Conservation (phyloP, 257 asterid species). For the Buddleja alternifolia region DNA sequence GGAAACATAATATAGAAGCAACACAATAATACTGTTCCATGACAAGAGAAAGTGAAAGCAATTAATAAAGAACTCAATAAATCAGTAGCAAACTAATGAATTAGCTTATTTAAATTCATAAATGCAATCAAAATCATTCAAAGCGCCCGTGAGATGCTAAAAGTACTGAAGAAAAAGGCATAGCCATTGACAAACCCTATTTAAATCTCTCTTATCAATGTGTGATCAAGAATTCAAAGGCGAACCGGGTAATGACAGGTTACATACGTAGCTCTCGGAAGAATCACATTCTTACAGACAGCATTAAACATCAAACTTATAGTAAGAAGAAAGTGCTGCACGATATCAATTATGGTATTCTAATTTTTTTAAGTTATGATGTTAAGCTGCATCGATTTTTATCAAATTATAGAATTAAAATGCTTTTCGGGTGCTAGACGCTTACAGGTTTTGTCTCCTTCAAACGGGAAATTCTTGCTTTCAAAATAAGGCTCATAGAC, state of each 20-base stretch:
- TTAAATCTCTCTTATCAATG: not conserved
- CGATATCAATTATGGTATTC: not conserved
- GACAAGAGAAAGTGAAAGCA: not conserved
- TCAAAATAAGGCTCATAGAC: too few species aligned
- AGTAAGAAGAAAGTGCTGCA: slow-evolving; percentile 3
- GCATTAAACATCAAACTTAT: not conserved
- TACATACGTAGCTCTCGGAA: too few species aligned
- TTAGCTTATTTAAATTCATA: not conserved
- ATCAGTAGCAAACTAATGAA: not conserved
- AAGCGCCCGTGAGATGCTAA: slow-evolving; percentile 3
- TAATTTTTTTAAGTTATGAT: not conserved
- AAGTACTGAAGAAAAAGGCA: not conserved
- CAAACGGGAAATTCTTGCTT: too few species aligned
- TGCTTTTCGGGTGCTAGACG: too few species aligned
- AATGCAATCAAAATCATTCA: not conserved
- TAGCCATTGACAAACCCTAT: not conserved
- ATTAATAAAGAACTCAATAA: not conserved
- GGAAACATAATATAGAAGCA: not conserved
- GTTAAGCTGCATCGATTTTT: not conserved
- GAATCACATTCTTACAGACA: too few species aligned
- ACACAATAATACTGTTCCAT: not conserved
- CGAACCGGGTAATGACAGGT: too few species aligned
- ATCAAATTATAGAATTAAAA: too few species aligned
- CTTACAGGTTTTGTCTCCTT: too few species aligned
- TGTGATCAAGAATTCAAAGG: too few species aligned